Percentiles rank a stretch among this genome's conserved stretches.
Evolutionary conservation across 352 stramenopile species (phyloP).

Genomic region (Elongisporangium anandrum): DNA sequence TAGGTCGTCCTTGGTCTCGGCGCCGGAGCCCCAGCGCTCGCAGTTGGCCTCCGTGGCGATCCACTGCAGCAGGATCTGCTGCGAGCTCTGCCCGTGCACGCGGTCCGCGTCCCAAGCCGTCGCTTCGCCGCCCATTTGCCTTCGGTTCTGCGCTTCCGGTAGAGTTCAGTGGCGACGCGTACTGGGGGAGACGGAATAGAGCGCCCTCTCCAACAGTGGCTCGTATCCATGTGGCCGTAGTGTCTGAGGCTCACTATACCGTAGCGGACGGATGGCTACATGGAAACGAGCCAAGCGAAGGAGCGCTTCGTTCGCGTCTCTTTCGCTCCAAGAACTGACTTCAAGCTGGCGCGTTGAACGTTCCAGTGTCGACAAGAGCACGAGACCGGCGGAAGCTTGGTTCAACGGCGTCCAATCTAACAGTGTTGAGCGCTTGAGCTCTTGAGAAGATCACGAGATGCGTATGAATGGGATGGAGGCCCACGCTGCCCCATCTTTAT

Average conservation of each 20-base stretch:
- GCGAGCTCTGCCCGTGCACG: not conserved
- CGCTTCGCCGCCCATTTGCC: not conserved
- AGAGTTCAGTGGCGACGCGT: not conserved
- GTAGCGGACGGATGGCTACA: not conserved
- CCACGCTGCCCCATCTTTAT: not conserved
- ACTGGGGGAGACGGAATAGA: not conserved
- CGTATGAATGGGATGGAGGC: too few species aligned
- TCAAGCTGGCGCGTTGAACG: not conserved
- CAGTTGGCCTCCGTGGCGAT: not conserved
- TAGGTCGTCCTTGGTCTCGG: not conserved
- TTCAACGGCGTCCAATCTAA: too few species aligned
- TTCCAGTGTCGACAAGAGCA: not conserved
- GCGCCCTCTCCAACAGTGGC: not conserved
- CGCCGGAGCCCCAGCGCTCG: not conserved
- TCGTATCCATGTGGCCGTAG: not conserved
- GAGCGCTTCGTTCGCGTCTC: not conserved
- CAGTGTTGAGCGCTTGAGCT: too few species aligned
- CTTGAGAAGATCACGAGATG: not conserved
- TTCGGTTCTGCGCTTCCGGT: not conserved
- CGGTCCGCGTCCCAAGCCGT: not conserved
- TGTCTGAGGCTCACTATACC: not conserved
- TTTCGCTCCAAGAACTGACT: not conserved
- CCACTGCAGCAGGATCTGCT: not conserved
- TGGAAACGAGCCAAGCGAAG: not conserved
- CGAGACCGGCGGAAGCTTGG: not conserved